Conservation (phyloP, 2,329 filamentous ascomycete genomes). For the Phoma sp. region DNA sequence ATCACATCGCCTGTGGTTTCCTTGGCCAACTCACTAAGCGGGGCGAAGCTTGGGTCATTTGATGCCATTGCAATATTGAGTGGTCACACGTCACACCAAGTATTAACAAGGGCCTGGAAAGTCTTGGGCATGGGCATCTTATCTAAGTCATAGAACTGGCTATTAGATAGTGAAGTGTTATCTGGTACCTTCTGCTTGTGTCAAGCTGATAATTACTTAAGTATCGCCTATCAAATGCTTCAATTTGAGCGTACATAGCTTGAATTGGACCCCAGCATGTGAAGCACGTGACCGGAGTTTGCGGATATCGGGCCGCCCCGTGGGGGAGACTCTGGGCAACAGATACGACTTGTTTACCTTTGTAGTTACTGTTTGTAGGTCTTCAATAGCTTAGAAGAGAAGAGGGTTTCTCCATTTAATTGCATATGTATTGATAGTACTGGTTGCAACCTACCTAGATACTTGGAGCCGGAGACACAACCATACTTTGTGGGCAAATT, state of each 20-base stretch:
- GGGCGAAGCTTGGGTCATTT: conserved; percentile 33
- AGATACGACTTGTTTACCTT: not conserved
- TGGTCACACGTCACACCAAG: not conserved
- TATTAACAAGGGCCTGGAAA: not conserved
- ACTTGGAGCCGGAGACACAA: too few species aligned
- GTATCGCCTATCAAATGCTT: not conserved
- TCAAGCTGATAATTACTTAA: not conserved
- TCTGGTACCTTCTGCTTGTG: too few species aligned
- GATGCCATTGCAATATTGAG: conserved; percentile 31
- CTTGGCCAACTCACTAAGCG: conserved; percentile 27
- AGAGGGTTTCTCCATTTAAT: too few species aligned
- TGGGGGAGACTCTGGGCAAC: not conserved
- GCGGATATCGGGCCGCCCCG: not conserved
- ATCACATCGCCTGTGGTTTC: conserved; percentile 31
- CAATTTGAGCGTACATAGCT: too few species aligned
- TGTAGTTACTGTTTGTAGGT: too few species aligned
- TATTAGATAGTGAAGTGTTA: too few species aligned
- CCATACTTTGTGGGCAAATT: too few species aligned
- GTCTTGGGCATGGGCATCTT: not conserved
- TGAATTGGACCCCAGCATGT: too few species aligned
- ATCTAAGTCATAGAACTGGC: not conserved
- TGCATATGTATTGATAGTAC: too few species aligned
- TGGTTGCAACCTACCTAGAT: too few species aligned
- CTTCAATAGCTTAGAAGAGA: too few species aligned
- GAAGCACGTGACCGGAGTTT: conserved; percentile 1